Base-by-base conservation (phyloP, 1,139 yeast species). In the Lodderomyces orthopsilosis region DNA sequence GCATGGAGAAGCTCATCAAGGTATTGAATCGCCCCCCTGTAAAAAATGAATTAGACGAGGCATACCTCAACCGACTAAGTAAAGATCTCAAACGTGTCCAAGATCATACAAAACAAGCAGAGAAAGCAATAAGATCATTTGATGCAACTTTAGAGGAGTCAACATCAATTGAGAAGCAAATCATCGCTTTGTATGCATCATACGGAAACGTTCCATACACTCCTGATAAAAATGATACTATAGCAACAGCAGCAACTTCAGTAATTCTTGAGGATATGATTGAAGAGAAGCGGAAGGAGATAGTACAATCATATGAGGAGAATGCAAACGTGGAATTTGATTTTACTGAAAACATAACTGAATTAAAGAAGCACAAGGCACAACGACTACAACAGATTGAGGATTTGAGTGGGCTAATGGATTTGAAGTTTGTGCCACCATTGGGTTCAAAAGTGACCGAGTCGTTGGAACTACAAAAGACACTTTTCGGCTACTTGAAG, bases 181-280 rank as follows among this genome's bases (percentile, higher is more conserved):
- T 63, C 2, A 50, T 67, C 30, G 75, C 74, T 1, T 52, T 58
- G 15, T 52, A 57, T 43, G 61, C 59, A 4, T 51, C 66, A 2
- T 63, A 59, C 43, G 47, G 55, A 13, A 62, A 54, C 39, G 51
- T 71, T 3, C 66, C 73, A 0, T 71, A 59, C 45, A 52, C 52
- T 34, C 62, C 69, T 2, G 66, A 60, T 41, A 69, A 69, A 49
- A 64, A 65, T 42, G 75, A 70, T 41, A 64, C 66, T 37, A 66
- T 71, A 22, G 66, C 65, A 6, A 61, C 62, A 12, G 70, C 74
- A 12, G 50, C 65, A 2, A 68, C 76, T 1, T 62, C 68, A 1
- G 51, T 49, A 2, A 37, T 53, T 24, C 54, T 63, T 12, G 51
- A 50, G 34, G 46, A 49, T 6, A 49, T 60, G 27, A 28, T 37